Percentiles rank a stretch among this genome's conserved stretches.
Conservation (phyloP, 1,284 basidiomycete genomes). For the Ceratobasidium sp. region DNA sequence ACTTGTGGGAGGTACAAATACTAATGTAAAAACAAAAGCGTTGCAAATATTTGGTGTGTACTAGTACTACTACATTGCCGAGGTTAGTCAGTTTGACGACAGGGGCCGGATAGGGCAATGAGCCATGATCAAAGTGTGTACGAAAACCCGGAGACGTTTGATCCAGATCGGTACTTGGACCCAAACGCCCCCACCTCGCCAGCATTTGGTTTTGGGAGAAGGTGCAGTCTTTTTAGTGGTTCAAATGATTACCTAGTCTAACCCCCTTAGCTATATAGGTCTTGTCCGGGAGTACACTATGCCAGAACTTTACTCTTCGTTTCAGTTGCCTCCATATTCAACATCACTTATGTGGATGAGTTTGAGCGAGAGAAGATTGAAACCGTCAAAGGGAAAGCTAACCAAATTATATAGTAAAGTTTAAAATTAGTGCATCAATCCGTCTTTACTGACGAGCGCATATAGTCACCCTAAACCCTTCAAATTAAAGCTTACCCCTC, state of each 20-base stretch:
- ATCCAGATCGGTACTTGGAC: constrained; percentile 62
- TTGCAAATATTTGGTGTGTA: constrained; percentile 29
- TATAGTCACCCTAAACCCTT: constrained; percentile 13
- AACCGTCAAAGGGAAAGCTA: background rate
- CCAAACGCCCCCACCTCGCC: background rate
- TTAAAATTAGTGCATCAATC: background rate
- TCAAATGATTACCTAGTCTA: too few species aligned
- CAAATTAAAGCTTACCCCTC: background rate
- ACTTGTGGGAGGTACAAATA: background rate
- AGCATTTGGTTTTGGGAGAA: constrained; percentile 33
- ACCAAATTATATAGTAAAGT: background rate
- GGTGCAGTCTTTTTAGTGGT: background rate
- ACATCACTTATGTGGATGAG: constrained; percentile 48
- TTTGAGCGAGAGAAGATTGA: constrained; percentile 45
- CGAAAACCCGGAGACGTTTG: constrained; percentile 62
- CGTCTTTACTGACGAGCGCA: background rate
- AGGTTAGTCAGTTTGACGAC: background rate
- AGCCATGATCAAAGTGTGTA: constrained; percentile 63
- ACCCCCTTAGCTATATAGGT: background rate
- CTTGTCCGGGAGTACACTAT: constrained; percentile 43
- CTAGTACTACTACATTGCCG: background rate
- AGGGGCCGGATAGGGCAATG: constrained; percentile 61
- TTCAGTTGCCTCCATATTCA: constrained; percentile 48
- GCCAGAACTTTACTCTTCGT: constrained; percentile 34
- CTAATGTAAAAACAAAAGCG: too few species aligned